Conservation (phyloP, 1,284 basidiomycete species). For the Cerrena zonata region DNA sequence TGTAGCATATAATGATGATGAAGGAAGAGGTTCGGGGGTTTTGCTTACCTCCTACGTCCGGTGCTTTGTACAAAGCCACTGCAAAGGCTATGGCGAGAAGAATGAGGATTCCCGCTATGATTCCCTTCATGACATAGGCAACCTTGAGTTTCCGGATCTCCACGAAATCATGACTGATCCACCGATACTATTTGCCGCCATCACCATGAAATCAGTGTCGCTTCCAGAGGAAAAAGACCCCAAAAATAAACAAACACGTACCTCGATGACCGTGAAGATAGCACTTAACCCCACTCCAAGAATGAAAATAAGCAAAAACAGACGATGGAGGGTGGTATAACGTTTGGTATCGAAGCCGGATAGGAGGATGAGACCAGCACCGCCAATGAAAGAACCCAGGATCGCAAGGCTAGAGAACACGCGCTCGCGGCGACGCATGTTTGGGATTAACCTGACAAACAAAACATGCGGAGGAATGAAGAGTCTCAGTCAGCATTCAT, state of each 20-base stretch:
- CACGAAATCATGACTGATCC: constrained; percentile 54
- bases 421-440: constrained; percentile 51
- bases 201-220: not conserved
- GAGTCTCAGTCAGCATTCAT: not conserved
- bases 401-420: constrained; percentile 52
- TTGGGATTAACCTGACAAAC: constrained; percentile 44
- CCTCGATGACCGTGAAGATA: constrained; percentile 68
- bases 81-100: constrained; percentile 58
- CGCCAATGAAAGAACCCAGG: constrained; percentile 53
- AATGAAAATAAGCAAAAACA: constrained; percentile 58
- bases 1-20: not conserved
- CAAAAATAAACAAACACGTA: constrained; percentile 22
- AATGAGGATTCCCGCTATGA: constrained; percentile 53
- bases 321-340: constrained; percentile 43
- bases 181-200: constrained; percentile 44
- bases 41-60: constrained; percentile 47
- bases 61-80: constrained; percentile 39
- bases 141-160: constrained; percentile 40
- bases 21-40: not conserved
- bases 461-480: not conserved
- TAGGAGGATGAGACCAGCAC: constrained; percentile 38
- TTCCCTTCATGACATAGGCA: constrained; percentile 59
- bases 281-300: constrained; percentile 58
- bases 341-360: constrained; percentile 63
- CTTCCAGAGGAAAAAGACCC: not conserved